Evolutionary conservation across 2,329 filamentous ascomycete species (phyloP), one percentile per base, ranked within the genome.

Genomic region (Penicillium sp.): DNA sequence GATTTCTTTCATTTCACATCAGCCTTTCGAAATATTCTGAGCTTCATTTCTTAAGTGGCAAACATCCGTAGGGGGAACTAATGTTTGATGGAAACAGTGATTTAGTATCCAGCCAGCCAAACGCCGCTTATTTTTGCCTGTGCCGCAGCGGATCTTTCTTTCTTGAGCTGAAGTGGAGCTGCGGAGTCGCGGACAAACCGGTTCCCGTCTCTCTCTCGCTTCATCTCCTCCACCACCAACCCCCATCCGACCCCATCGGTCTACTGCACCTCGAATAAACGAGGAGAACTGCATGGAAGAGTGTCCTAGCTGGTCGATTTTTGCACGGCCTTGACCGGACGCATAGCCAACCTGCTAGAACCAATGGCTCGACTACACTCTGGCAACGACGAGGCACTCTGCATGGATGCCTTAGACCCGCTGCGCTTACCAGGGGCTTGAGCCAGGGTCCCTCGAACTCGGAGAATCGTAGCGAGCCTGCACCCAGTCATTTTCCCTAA

Each of bases 251-350:
- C 45, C 37, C 60, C 58, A 54, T 63, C 38, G 49, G 56, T n/a
- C 60, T 64, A 60, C 60, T 64, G 62, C 62, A 64, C 43, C 47
- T 62, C 54, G 54, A 58, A 47, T n/a, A 53, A 51, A 54, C 47
- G 55, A 60, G 54, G 48, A 38, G 31, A 52, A 38, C 49, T n/a
- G n/a, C 8, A 31, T 10, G 37, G 22, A 10, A n/a, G 12, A 25
- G 31, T 28, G 50, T 39, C 37, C 45, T 55, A 59, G 49, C 34
- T 55, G 17, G 20, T 45, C 45, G 49, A 35, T 55, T 50, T 47
- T 58, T n/a, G 45, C n/a, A 35, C 58, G 61, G 58, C 58, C 52
- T 42, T 54, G 28, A 37, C 63, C 60, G 63, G 55, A 52, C 37
- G 47, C 42, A 53, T 22, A 56, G 38, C 31, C 37, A 25, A 14